Base-by-base conservation (phyloP, 352 stramenopile genomes). In the Phytophthora kernoviae region DNA sequence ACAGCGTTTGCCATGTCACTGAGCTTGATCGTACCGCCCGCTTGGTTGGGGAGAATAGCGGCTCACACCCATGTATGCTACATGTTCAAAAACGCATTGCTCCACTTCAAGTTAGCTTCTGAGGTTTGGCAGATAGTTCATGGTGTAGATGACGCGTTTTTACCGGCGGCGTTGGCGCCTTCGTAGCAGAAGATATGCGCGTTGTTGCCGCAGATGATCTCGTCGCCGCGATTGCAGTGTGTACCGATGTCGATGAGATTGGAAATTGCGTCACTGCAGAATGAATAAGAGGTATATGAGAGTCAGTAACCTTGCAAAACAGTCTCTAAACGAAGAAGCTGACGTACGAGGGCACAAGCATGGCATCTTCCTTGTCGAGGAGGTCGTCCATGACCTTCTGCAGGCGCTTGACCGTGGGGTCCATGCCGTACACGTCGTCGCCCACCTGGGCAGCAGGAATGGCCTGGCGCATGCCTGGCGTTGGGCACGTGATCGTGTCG, bases 101-200 rank as follows among this genome's bases (percentile, higher is more conserved):
- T 5, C 6, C 30, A 34, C 30, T 17, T 4, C 9, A 43, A 17
- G n/a, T 43, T 9, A 17, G 37, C 18, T 43, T 43, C 37, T 43
- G 37, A 43, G 21, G 37, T 43, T 30, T 43, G 37, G n/a, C 4
- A 43, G 30, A 27, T n/a, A 17, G 26, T 34, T 2, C 1, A 10
- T 17, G 20, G 48, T 20, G 30, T 21, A 36, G 36, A 27, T 2
- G 34, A 52, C 44, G 21, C 15, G 45, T 8, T 49, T 71, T 54
- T 49, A 93, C 84, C 82, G 53, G 82, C 91, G 3, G 88, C 82
- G 21, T 93, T 94, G 15, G 84, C 93, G 56, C 89, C 93, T 74
- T 99, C 97, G 73, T 98, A 99, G 50, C 97, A 75, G 80, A 97
- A 98, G 47, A 99, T 97, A 65, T 99, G 97, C 43, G 92, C 96